Evolutionary conservation across 306 rosid species (phyloP).

Genomic region (Senna tora): DNA sequence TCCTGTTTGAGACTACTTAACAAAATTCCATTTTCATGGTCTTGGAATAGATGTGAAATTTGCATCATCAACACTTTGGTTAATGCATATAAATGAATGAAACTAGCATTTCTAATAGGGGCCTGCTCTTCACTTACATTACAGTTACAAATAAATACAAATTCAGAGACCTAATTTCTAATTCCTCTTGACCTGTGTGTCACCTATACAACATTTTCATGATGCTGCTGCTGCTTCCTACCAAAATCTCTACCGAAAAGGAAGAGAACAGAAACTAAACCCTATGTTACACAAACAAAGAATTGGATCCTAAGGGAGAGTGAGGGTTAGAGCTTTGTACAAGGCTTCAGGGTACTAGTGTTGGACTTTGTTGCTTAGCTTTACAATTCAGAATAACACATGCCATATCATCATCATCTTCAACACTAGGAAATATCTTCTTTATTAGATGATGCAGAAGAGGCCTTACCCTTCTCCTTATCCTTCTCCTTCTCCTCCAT

Average conservation of each 20-base stretch:
- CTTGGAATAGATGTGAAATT: neutral
- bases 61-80: slow-evolving; percentile 28
- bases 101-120: slow-evolving; percentile 44
- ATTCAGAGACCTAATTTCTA: slow-evolving; percentile 60
- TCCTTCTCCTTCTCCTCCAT: slow-evolving; percentile 92
- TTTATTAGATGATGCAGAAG: slow-evolving; percentile 21
- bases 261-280: slow-evolving; percentile 39
- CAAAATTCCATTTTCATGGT: neutral
- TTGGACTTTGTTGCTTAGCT: slow-evolving; percentile 50
- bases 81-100: slow-evolving; percentile 33
- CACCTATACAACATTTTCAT: slow-evolving; percentile 68
- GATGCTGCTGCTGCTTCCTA: slow-evolving; percentile 56
- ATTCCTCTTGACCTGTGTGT: slow-evolving; percentile 58
- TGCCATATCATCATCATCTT: slow-evolving; percentile 2
- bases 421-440: slow-evolving; percentile 38
- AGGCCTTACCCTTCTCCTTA: slow-evolving; percentile 74
- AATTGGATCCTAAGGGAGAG: slow-evolving; percentile 60
- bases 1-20: neutral
- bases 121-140: slow-evolving; percentile 52
- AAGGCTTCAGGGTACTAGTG: slow-evolving; percentile 52
- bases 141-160: slow-evolving; percentile 49
- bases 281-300: slow-evolving; percentile 70
- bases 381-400: slow-evolving; percentile 40
- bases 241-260: slow-evolving; percentile 54
- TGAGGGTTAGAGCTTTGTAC: slow-evolving; percentile 74